Conservation (phyloP, 2,329 filamentous ascomycete species). For the Ophiocordyceps sinensis region DNA sequence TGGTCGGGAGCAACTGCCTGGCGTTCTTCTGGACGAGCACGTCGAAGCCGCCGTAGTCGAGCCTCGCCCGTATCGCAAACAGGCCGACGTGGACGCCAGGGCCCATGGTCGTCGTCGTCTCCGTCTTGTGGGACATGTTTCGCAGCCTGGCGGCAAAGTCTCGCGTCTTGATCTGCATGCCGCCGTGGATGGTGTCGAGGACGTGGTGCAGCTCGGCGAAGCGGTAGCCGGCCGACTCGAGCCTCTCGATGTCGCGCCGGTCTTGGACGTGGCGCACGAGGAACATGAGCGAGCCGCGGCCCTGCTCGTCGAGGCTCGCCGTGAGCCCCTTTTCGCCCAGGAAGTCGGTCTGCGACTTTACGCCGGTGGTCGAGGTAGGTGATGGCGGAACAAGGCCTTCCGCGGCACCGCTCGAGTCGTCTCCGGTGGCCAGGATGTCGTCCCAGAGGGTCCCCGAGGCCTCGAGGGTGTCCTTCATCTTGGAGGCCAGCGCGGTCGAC, state of each 20-base stretch:
- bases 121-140: conserved; percentile 47
- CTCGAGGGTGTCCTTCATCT: conserved; percentile 47
- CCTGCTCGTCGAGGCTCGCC: conserved; percentile 22
- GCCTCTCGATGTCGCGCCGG: conserved; percentile 42
- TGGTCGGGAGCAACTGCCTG: conserved; percentile 45
- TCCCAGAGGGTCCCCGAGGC: conserved; percentile 60
- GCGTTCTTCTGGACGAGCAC: conserved; percentile 42
- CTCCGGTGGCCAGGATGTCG: conserved; percentile 56
- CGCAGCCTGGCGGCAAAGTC: conserved; percentile 46
- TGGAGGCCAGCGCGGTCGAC: conserved; percentile 56
- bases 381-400: no score
- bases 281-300: conserved; percentile 68
- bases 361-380: neutral
- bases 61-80: conserved; percentile 39
- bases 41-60: conserved; percentile 43
- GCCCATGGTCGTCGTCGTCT: conserved; percentile 28
- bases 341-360: conserved; percentile 10
- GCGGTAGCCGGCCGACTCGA: conserved; percentile 62
- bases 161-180: conserved; percentile 55
- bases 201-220: conserved; percentile 61
- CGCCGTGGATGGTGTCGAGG: conserved; percentile 51
- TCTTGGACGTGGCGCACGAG: conserved; percentile 50
- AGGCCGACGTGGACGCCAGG: conserved; percentile 43
- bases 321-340: conserved; percentile 25
- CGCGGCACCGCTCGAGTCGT: no score